These are phyloP conservation scores for Durotheca rogersii DNA, from an alignment of 495 filamentous ascomycete species.

Conservation along the genomic window DNA sequence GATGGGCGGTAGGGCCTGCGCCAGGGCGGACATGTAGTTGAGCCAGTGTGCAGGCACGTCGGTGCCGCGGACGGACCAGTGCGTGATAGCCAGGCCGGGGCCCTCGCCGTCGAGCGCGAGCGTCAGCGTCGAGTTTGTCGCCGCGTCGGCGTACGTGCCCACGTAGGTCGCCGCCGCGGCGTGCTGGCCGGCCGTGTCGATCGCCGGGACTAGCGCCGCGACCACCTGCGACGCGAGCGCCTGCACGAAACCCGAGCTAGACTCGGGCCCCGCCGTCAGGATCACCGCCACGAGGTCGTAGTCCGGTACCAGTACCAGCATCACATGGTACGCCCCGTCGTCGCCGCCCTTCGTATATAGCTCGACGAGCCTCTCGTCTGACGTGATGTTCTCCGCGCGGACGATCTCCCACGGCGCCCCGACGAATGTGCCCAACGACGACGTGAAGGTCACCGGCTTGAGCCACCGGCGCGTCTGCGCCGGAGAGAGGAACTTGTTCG, in stretches of 20 bases:
- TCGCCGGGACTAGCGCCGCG: slow-evolving; percentile 31
- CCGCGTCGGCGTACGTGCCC: slow-evolving; percentile 40
- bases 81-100: slow-evolving; percentile 5
- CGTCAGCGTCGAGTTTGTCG: slow-evolving; percentile 43
- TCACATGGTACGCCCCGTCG: slow-evolving; percentile 46
- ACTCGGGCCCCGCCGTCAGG: slow-evolving; percentile 37
- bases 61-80: slow-evolving; percentile 11
- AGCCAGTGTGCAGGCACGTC: slow-evolving; percentile 9
- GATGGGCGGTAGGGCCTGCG: neutral
- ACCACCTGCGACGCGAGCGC: slow-evolving; percentile 28
- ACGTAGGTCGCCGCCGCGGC: slow-evolving; percentile 40
- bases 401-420: slow-evolving; percentile 60
- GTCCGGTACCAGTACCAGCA: slow-evolving; percentile 53
- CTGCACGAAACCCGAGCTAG: slow-evolving; percentile 32
- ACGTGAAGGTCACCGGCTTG: slow-evolving; percentile 50
- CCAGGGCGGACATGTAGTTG: slow-evolving; percentile 1
- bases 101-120: slow-evolving; percentile 29
- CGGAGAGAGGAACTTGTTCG: slow-evolving; percentile 44
- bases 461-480: slow-evolving; percentile 54
- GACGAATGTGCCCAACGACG: slow-evolving; percentile 41
- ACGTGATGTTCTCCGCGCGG: slow-evolving; percentile 28
- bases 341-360: slow-evolving; percentile 58
- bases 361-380: slow-evolving; percentile 40
- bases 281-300: slow-evolving; percentile 55
- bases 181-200: slow-evolving; percentile 46